Evolutionary conservation across 345 rosid species (phyloP), one percentile per base, ranked within the genome.

Genomic region (Citrus unshiu): DNA sequence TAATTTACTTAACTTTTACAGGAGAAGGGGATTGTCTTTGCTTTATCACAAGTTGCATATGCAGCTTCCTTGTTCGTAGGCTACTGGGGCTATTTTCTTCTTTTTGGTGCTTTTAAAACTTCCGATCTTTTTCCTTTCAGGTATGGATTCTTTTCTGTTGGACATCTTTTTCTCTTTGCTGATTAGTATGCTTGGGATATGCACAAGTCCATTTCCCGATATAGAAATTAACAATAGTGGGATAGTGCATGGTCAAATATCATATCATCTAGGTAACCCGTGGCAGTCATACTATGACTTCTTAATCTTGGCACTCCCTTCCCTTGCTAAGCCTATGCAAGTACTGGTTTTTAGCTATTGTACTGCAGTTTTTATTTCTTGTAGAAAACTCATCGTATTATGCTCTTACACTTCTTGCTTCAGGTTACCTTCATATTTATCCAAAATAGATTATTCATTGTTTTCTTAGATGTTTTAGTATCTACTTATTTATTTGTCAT

Each of bases 61-160:
- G 98, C 94, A 82, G 87, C 88, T 70, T 87, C 88, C 87, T 76
- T 94, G 57, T 87, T 91, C 77, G 27, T 93, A 67, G 95, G 98
- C 81, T 93, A 97, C 73, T 97, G 98, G 99, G 86, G 91, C 49
- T 97, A 90, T 85, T 97, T 93, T 84, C 90, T 96, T 75, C 68
- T 88, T 69, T 78, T 71, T 61, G 61, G 77, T 85, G 84, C 78
- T 69, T 91, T 76, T 81, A 86, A 78, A 83, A 82, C 82, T 82
- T 79, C 83, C 37, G 86, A 85, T 78, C 89, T 94, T 79, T 87
- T 97, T 59, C 98, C 98, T 81, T 93, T 94, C 88, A 97, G 98
- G 99, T 91, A 87, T 79, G 34, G 22, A 49, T 76, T 49, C 67
- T 68, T 73, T 82, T 75, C 21, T 76, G 43, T 34, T 65, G 27